These are phyloP conservation scores for Dactylellina parvicollis DNA, from an alignment of 2,329 filamentous ascomycete genomes.

Conservation along the genomic window DNA sequence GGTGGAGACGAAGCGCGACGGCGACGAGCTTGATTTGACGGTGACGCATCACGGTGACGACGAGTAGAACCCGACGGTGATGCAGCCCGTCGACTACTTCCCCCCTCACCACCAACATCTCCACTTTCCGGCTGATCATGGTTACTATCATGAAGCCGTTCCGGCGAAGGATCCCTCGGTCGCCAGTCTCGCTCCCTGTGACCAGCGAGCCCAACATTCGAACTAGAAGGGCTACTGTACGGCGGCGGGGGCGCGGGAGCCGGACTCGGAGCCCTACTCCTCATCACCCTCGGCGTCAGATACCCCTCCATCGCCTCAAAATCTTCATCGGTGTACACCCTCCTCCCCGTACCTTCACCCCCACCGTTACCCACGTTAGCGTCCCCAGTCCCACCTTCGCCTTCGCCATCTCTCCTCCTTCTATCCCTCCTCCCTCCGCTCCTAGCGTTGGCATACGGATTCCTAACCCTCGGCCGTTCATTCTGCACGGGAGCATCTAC, in stretches of 20 bases:
- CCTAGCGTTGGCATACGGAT: neutral
- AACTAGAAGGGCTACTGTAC: neutral
- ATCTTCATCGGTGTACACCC: neutral
- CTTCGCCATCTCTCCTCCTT: neutral
- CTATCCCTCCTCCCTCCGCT: neutral
- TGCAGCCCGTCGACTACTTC: too few relatives aligned
- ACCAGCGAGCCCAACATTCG: neutral
- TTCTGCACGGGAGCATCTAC: neutral
- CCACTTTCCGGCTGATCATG: too few relatives aligned
- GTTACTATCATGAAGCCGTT: too few relatives aligned
- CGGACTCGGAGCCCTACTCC: neutral
- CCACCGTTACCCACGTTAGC: neutral
- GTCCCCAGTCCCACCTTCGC: neutral
- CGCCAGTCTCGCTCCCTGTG: neutral
- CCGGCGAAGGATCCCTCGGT: too few relatives aligned
- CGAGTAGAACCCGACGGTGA: too few relatives aligned
- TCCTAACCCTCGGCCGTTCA: neutral
- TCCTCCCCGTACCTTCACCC: neutral
- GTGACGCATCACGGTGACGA: too few relatives aligned
- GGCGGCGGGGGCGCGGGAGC: slow-evolving; percentile 21
- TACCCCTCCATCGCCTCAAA: neutral
- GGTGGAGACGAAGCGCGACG: too few relatives aligned
- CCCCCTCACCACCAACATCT: too few relatives aligned
- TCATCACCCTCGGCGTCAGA: slow-evolving; percentile 3
- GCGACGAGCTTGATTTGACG: too few relatives aligned